A percentile compares a stretch with the other conserved stretches of the same genome.
Evolutionary conservation across 805 yeast genomes (phyloP).

Genomic region (Candida namnaoensis): DNA sequence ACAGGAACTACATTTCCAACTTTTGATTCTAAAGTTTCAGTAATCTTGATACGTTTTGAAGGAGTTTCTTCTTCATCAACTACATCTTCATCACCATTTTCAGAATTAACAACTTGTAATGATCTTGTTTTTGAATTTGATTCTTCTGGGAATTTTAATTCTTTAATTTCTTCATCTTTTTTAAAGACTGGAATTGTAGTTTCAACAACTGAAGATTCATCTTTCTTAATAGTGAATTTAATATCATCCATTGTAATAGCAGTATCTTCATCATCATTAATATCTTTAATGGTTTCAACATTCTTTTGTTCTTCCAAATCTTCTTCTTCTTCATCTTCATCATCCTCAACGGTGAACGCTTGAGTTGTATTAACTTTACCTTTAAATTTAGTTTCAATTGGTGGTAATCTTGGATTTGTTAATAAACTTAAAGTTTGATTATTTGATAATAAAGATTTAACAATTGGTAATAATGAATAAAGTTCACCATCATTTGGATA

Average conservation of each 20-base stretch:
- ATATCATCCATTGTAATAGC: constrained; percentile 6
- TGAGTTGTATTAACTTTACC: constrained; percentile 1
- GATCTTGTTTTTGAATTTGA: constrained; percentile 9
- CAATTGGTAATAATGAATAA: constrained; percentile 65
- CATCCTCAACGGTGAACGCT: constrained; percentile 5
- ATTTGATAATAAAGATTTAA: constrained; percentile 37
- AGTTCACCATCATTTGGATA: constrained; percentile 57
- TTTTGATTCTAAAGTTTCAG: not conserved
- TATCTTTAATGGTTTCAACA: constrained; percentile 3
- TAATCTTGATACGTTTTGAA: constrained; percentile 15
- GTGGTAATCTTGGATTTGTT: constrained; percentile 71
- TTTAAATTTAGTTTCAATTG: constrained; percentile 13
- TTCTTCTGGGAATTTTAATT: constrained; percentile 1
- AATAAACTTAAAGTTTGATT: constrained; percentile 49
- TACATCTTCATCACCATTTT: constrained; percentile 1
- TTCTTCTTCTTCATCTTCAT: constrained; percentile 6
- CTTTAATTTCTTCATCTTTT: constrained; percentile 13
- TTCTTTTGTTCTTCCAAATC: constrained; percentile 2
- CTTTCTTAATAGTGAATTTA: constrained; percentile 3
- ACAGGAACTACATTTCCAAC: constrained; percentile 3
- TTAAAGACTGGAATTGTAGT: constrained; percentile 10
- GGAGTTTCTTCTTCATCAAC: constrained; percentile 14
- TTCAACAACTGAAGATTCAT: constrained; percentile 4
- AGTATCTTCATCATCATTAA: constrained; percentile 3
- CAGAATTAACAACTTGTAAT: constrained; percentile 3